Percentiles rank a stretch among this genome's conserved stretches.
These are phyloP conservation scores for Eimeria tenella DNA, from an alignment of 169 alveolate genomes.

Conservation along the genomic window DNA sequence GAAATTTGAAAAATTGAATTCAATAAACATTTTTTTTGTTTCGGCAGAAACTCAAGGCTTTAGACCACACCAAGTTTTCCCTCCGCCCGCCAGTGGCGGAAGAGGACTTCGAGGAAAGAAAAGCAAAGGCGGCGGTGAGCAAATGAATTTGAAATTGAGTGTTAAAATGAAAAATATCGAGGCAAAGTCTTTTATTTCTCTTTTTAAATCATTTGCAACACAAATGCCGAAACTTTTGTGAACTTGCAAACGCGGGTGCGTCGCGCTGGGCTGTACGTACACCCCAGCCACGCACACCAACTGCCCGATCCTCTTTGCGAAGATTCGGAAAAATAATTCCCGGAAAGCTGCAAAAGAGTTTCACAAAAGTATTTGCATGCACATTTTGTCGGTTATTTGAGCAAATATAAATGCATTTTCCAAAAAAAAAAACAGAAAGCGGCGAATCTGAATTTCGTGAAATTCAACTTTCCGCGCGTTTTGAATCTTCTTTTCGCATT, in stretches of 20 bases:
- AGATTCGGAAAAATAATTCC: too few species aligned
- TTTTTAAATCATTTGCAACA: background rate
- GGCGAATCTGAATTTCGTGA: too few species aligned
- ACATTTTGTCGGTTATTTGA: too few species aligned
- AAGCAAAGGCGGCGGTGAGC: slow-evolving; percentile 11
- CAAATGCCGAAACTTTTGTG: background rate
- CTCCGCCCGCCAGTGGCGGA: background rate
- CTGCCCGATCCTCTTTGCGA: too few species aligned
- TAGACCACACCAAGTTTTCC: background rate
- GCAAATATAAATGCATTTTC: too few species aligned
- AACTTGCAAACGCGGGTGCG: background rate
- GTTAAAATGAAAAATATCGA: background rate
- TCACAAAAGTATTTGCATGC: too few species aligned
- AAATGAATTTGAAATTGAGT: background rate
- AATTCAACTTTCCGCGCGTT: too few species aligned
- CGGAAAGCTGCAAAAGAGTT: too few species aligned
- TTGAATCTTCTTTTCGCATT: too few species aligned
- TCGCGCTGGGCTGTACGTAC: background rate
- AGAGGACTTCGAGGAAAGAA: slow-evolving; percentile 36
- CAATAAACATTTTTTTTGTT: background rate
- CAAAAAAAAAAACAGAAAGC: too few species aligned
- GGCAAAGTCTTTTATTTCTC: background rate
- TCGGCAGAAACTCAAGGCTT: slow-evolving; percentile 18
- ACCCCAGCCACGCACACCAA: background rate
- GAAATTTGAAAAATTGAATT: background rate